Conservation (phyloP, 495 filamentous ascomycete species). For the Penicillium paxilli region DNA sequence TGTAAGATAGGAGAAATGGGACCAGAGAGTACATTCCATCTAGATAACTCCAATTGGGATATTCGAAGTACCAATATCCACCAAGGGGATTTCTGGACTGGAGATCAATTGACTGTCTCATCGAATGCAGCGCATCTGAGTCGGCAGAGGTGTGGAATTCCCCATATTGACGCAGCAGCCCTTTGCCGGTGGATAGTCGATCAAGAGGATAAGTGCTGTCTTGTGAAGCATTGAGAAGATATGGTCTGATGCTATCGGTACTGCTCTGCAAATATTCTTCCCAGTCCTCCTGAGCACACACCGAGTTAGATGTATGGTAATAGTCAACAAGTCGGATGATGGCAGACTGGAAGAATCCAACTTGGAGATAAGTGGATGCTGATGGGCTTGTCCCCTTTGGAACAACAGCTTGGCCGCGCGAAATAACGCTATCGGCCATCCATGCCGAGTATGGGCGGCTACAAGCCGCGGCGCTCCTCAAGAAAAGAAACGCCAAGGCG, state of each 20-base stretch:
- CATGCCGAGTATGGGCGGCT: constrained; percentile 37
- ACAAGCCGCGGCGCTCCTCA: neutral
- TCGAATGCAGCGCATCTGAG: constrained; percentile 38
- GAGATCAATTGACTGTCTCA: constrained; percentile 46
- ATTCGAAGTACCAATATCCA: constrained; percentile 56
- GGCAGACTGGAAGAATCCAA: constrained; percentile 40
- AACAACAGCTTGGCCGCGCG: constrained; percentile 39
- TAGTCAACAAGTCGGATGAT: constrained; percentile 31
- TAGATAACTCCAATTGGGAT: constrained; percentile 59
- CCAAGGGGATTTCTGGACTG: constrained; percentile 44
- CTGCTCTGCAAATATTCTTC: constrained; percentile 6
- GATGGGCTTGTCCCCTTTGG: constrained; percentile 22
- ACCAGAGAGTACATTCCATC: constrained; percentile 56
- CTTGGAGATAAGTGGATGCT: constrained; percentile 30
- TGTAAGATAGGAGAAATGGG: constrained; percentile 52
- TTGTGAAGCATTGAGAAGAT: constrained; percentile 27
- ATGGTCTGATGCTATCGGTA: neutral
- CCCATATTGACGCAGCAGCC: constrained; percentile 38
- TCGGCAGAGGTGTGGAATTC: constrained; percentile 34
- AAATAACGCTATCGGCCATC: constrained; percentile 53
- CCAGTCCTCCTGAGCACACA: constrained; percentile 11
- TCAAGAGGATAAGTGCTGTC: constrained; percentile 39
- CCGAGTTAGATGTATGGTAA: neutral
- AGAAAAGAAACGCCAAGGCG: neutral
- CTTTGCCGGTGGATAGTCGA: constrained; percentile 36